These are phyloP conservation scores for Alloascoidea hylecoeti DNA, from an alignment of 805 yeast species.

Conservation along the genomic window DNA sequence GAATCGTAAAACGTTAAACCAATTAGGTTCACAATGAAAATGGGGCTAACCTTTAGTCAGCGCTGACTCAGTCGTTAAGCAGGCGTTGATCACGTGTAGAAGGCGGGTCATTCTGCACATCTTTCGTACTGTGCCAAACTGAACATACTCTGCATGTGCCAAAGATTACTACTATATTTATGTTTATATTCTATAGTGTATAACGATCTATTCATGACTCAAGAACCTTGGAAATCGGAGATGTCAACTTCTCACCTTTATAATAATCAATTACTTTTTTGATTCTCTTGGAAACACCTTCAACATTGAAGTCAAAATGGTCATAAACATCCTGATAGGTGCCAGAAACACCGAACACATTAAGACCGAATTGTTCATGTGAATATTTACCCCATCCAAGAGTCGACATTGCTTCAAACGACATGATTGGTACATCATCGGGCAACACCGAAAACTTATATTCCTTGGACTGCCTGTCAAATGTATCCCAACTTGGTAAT, in stretches of 20 bases:
- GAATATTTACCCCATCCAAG: conserved; percentile 91
- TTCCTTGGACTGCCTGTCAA: conserved; percentile 69
- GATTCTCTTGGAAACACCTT: conserved; percentile 83
- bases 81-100: no score
- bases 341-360: conserved; percentile 96
- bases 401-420: conserved; percentile 88
- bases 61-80: no score
- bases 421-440: conserved; percentile 84
- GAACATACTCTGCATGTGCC: no score
- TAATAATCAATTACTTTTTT: conserved; percentile 65
- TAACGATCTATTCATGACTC: no score
- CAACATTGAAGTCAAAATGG: conserved; percentile 81
- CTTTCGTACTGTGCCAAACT: no score
- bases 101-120: no score
- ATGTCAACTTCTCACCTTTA: conserved; percentile 56
- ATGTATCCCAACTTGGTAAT: conserved; percentile 84
- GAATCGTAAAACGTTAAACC: no score
- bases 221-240: conserved; percentile 79
- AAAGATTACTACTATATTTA: no score
- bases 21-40: no score
- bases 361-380: conserved; percentile 91
- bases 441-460: conserved; percentile 84
- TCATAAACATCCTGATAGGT: conserved; percentile 74
- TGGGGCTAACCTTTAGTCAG: no score
- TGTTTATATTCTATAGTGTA: no score